Evolutionary conservation across 192 early-diverging fungal genomes (phyloP).

Genomic region (Gigaspora rosea): DNA sequence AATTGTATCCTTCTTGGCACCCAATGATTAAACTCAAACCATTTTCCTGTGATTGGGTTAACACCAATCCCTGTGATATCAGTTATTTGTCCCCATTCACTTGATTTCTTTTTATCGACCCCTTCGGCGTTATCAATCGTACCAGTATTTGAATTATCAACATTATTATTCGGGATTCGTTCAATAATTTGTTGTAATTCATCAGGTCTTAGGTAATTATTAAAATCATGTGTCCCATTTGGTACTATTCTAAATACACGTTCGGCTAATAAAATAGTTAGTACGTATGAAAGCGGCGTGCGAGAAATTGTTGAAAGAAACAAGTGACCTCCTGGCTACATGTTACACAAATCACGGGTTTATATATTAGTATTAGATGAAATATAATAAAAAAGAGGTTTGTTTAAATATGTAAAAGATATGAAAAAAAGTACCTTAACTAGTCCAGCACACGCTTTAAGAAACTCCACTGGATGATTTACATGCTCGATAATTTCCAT

Average conservation of each 20-base stretch:
- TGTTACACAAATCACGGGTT: constrained; percentile 38
- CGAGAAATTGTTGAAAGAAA: constrained; percentile 94
- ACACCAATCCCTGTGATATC: constrained; percentile 10
- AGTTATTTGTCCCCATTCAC: background rate
- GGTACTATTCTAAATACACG: constrained; percentile 77
- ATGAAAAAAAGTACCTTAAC: constrained; percentile 52
- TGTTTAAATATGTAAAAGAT: background rate
- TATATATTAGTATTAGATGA: constrained; percentile 25
- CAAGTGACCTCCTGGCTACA: constrained; percentile 52
- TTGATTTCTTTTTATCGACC: background rate
- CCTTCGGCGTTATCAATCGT: background rate
- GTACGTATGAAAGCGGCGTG: constrained; percentile 68
- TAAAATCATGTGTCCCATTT: constrained; percentile 81
- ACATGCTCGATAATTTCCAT: constrained; percentile 97
- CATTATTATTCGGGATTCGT: constrained; percentile 48
- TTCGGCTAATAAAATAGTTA: constrained; percentile 85
- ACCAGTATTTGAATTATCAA: background rate
- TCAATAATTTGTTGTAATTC: constrained; percentile 65
- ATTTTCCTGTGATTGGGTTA: constrained; percentile 17
- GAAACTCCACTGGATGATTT: constrained; percentile 67
- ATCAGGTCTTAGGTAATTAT: constrained; percentile 80
- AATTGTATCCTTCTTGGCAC: background rate
- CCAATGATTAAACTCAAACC: constrained; percentile 1
- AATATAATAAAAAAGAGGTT: background rate
- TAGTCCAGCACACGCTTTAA: constrained; percentile 64